phyloP scores from a whole-genome alignment of 495 filamentous ascomycete genomes.

The Neurospora pannonica region DNA sequence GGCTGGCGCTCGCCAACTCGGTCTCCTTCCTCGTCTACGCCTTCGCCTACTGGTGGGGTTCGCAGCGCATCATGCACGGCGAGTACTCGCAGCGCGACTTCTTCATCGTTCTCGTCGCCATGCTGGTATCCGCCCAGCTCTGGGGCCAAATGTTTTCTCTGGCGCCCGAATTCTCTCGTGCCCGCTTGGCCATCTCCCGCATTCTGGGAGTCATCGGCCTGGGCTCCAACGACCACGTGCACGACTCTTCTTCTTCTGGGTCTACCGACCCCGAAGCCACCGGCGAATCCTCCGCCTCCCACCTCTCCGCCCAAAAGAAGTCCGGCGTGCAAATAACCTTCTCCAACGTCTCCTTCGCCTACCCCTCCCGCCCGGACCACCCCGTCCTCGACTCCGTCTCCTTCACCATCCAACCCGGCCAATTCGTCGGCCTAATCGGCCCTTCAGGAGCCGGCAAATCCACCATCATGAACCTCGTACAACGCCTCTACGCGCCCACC shows the following conservation, averaged over 20 bases:
- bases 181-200: conserved; percentile 11
- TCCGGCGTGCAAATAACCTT: conserved; percentile 45
- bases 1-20: conserved; percentile 69
- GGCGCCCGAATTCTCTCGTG: conserved; percentile 22
- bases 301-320: conserved; percentile 30
- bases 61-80: conserved; percentile 53
- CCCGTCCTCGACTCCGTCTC: conserved; percentile 39
- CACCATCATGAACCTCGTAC: conserved; percentile 54
- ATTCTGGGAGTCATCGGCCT: conserved; percentile 7
- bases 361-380: conserved; percentile 44
- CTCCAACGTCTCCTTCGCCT: conserved; percentile 46
- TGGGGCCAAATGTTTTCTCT: conserved; percentile 23
- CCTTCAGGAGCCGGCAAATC: conserved; percentile 64
- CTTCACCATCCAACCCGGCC: conserved; percentile 51
- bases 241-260: not conserved
- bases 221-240: conserved; percentile 1
- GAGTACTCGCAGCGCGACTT: conserved; percentile 65
- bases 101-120: conserved; percentile 60
- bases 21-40: conserved; percentile 69
- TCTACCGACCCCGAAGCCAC: conserved; percentile 13
- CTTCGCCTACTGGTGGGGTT: conserved; percentile 69
- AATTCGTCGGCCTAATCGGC: conserved; percentile 60
- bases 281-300: conserved; percentile 56
- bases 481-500: conserved; percentile 51
- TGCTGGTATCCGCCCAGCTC: conserved; percentile 21